phyloP scores from a whole-genome alignment of 176 grass and related monocot species.

The Cenchrus fungigraminus region DNA sequence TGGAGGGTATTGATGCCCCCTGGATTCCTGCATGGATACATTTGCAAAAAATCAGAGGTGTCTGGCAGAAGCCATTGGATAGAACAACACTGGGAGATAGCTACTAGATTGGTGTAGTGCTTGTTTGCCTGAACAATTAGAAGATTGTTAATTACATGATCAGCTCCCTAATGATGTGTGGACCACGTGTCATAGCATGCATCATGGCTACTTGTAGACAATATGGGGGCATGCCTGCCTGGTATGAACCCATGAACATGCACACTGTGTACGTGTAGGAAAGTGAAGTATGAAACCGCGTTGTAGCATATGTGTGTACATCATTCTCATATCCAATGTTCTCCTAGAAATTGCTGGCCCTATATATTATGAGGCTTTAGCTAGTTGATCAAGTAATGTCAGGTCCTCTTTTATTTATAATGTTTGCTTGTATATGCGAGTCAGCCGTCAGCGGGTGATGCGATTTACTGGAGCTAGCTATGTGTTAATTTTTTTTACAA shows the following conservation, averaged over 20 bases:
- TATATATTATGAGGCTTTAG: neutral
- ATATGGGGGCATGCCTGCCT: neutral
- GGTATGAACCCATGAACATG: conserved; percentile 36
- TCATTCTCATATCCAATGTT: neutral
- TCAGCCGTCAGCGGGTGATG: no score
- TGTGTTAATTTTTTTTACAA: neutral
- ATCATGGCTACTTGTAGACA: conserved; percentile 21
- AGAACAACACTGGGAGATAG: neutral
- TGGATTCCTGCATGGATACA: neutral
- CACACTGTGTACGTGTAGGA: conserved; percentile 31
- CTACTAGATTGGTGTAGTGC: neutral
- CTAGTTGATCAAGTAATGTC: neutral
- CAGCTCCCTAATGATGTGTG: neutral
- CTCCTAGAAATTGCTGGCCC: neutral
- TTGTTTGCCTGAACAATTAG: neutral
- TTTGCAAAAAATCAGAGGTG: neutral
- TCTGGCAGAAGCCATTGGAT: neutral
- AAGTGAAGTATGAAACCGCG: conserved; percentile 40
- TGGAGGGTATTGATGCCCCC: conserved; percentile 47
- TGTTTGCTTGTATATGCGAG: neutral
- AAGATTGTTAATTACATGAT: neutral
- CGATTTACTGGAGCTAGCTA: neutral
- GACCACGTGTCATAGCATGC: conserved; percentile 5
- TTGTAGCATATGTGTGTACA: neutral
- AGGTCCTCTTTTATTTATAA: neutral